Conservation (phyloP, 768 basidiomycete species). For the Russula earlei region DNA sequence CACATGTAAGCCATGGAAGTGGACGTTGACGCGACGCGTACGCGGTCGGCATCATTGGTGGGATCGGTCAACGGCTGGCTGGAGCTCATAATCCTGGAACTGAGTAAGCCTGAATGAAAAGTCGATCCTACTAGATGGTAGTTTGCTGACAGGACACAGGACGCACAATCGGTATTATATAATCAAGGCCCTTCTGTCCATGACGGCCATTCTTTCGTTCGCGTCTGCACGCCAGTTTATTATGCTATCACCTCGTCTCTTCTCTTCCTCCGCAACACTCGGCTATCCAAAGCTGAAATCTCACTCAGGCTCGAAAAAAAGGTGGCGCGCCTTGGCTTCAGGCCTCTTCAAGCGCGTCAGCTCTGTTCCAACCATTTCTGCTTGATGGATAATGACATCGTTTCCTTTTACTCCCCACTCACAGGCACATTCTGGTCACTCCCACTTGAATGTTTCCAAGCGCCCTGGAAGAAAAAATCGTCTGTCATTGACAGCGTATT, state of each 20-base stretch:
- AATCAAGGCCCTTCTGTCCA: neutral
- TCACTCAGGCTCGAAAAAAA: slow-evolving; percentile 73
- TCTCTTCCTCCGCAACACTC: slow-evolving; percentile 48
- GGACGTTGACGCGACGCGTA: slow-evolving; percentile 26
- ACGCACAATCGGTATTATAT: neutral
- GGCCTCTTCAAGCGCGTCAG: slow-evolving; percentile 66
- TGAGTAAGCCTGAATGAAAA: neutral
- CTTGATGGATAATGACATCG: neutral
- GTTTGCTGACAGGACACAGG: too few relatives aligned
- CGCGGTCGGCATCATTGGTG: slow-evolving; percentile 74
- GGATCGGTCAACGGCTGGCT: slow-evolving; percentile 29
- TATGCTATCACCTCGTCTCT: slow-evolving; percentile 27
- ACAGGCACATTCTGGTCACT: slow-evolving; percentile 62
- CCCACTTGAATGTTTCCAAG: slow-evolving; percentile 66
- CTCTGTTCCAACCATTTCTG: slow-evolving; percentile 1
- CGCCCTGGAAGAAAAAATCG: slow-evolving; percentile 54
- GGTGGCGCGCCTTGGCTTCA: slow-evolving; percentile 64
- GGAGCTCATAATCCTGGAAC: slow-evolving; percentile 19
- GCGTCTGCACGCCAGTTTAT: slow-evolving; percentile 14
- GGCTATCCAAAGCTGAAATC: slow-evolving; percentile 72
- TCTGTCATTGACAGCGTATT: slow-evolving; percentile 57
- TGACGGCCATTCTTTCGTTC: slow-evolving; percentile 24
- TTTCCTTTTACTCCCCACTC: neutral
- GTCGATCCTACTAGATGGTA: neutral
- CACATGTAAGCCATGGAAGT: neutral